Evolutionary conservation across 2,329 filamentous ascomycete genomes (phyloP), one percentile per base, ranked within the genome.

Genomic region (Neonectria magnoliae): DNA sequence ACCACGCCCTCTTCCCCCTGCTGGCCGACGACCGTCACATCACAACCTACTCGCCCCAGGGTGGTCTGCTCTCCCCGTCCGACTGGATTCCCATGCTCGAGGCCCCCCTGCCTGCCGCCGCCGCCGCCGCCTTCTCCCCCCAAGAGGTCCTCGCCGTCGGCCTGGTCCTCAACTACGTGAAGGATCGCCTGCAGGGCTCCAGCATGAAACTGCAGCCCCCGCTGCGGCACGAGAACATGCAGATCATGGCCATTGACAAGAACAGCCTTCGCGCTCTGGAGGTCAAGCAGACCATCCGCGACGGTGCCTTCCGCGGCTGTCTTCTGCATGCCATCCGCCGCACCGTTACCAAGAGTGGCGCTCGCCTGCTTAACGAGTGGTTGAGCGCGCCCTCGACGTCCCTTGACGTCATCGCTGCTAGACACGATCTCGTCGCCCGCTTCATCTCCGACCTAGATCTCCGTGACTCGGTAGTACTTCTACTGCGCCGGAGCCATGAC

Each of bases 371-470:
- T 7, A 91, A 91, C 67, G 90, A 94, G 70, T 93, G 96, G 84
- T 82, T 99, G n/a, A 90, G 91, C 87, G 88, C 93, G 1, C 96
- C 96, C 0, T 98, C 95, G 1, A 96, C 94, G n/a, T 97, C 91
- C 9, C 79, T 97, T 5, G 82, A 88, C 5, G 86, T 91, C 3
- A 98, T 99, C 71, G 90, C 91, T 68, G 84, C 88, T 61, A 88
- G 96, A 4, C 88, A 97, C 52, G 90, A 98, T 72, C 84, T 98
- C 0, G 94, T 98, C 4, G 87, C 91, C 20, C 85, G 88, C 48
- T 92, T 98, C 76, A 82, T 95, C 5, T 80, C 86, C 1, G 82
- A 91, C 63, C 83, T 86, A 20, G 81, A 89, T 44, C 83, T 98
- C 6, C 88, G 92, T 45, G 92, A 97, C 69, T 84, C 88, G 47